Percentiles rank a stretch among this genome's conserved stretches.
Evolutionary conservation across 495 filamentous ascomycete genomes (phyloP).

Genomic region (Cercophora newfieldiana): DNA sequence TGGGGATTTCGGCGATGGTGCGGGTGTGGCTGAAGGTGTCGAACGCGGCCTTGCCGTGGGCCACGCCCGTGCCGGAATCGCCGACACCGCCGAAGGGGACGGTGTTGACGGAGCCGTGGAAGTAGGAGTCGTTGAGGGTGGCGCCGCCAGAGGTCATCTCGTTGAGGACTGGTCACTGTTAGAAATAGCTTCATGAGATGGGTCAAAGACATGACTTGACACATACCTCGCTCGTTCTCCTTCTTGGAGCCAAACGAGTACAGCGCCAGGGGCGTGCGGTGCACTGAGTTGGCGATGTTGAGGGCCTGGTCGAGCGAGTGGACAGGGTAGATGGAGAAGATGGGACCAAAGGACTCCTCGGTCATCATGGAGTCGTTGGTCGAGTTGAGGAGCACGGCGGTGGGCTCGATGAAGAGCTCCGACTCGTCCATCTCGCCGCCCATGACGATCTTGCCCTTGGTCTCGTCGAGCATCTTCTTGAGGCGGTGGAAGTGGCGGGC

Average conservation of each 20-base stretch:
- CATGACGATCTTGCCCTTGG: constrained; percentile 78
- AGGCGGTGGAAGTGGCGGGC: constrained; percentile 75
- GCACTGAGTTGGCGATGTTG: constrained; percentile 68
- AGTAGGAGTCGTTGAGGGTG: constrained; percentile 77
- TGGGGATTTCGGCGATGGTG: constrained; percentile 70
- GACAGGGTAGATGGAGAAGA: constrained; percentile 77
- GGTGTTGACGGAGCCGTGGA: constrained; percentile 74
- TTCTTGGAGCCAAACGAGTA: constrained; percentile 80
- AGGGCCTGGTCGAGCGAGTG: constrained; percentile 79
- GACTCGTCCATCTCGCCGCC: constrained; percentile 78
- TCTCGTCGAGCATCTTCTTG: constrained; percentile 82
- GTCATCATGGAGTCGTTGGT: constrained; percentile 72
- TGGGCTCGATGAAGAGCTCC: constrained; percentile 82
- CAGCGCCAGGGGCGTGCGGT: constrained; percentile 76
- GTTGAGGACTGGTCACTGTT: constrained; percentile 50
- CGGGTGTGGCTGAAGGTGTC: constrained; percentile 83
- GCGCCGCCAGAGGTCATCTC: constrained; percentile 74
- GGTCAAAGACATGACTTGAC: not conserved
- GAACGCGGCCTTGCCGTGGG: constrained; percentile 81
- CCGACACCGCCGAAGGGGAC: constrained; percentile 91
- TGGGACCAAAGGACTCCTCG: constrained; percentile 87
- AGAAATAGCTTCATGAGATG: constrained; percentile 23
- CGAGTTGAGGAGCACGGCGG: constrained; percentile 73
- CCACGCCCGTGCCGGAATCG: constrained; percentile 76
- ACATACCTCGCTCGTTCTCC: constrained; percentile 66